A percentile compares a stretch with the other conserved stretches of the same genome.
phyloP scores from a whole-genome alignment of 2,329 filamentous ascomycete species.

The Trichoderma guizhouense region DNA sequence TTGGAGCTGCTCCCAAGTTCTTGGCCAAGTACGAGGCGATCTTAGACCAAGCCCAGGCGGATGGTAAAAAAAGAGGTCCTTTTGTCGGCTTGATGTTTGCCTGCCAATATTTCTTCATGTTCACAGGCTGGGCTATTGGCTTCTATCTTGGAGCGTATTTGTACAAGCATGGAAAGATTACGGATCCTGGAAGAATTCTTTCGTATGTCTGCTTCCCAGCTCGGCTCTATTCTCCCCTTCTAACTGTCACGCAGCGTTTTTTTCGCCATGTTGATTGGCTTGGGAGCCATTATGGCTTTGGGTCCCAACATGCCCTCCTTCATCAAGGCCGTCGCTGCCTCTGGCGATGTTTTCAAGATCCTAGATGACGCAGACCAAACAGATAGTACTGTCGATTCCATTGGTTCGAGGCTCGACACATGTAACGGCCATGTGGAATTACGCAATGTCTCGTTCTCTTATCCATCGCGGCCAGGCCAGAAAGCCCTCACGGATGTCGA shows the following conservation, averaged over 20 bases:
- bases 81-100: neutral
- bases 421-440: slow-evolving; percentile 40
- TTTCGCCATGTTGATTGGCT: slow-evolving; percentile 18
- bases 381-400: slow-evolving; percentile 24
- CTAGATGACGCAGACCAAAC: slow-evolving; percentile 30
- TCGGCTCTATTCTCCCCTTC: neutral
- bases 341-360: slow-evolving; percentile 34
- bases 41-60: neutral
- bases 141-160: neutral
- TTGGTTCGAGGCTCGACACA: slow-evolving; percentile 27
- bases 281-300: slow-evolving; percentile 17
- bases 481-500: slow-evolving; percentile 36
- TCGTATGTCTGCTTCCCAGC: neutral
- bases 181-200: neutral
- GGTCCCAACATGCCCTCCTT: slow-evolving; percentile 28
- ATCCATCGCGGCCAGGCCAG: slow-evolving; percentile 52
- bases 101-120: neutral
- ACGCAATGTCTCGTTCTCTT: slow-evolving; percentile 43
- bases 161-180: neutral
- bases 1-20: neutral
- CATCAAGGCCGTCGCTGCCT: slow-evolving; percentile 34
- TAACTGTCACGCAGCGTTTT: neutral
- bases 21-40: neutral
- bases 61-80: neutral
- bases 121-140: neutral